These are phyloP conservation scores for Exophiala aquamarina DNA, from an alignment of 2,329 filamentous ascomycete species.

Conservation along the genomic window DNA sequence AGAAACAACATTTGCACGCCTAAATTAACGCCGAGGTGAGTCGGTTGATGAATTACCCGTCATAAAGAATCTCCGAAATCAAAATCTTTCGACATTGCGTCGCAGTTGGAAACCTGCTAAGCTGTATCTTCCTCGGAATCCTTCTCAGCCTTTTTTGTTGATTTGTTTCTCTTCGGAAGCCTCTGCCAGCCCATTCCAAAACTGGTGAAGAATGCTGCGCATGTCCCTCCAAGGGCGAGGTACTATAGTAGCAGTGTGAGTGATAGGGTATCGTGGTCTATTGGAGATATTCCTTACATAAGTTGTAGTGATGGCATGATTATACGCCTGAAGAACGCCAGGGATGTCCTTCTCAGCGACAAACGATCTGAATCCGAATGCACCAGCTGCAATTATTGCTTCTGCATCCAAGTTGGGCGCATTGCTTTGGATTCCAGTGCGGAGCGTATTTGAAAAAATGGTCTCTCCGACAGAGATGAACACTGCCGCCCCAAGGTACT, in stretches of 20 bases:
- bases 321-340: slow-evolving; percentile 14
- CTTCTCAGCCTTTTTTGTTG: too few species aligned
- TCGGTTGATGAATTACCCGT: too few species aligned
- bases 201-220: slow-evolving; percentile 7
- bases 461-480: slow-evolving; percentile 26
- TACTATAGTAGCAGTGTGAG: too few species aligned
- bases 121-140: too few species aligned
- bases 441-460: slow-evolving; percentile 24
- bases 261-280: too few species aligned
- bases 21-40: too few species aligned
- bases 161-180: too few species aligned
- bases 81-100: too few species aligned
- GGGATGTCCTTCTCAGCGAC: slow-evolving; percentile 6
- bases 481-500: slow-evolving; percentile 27
- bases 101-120: too few species aligned
- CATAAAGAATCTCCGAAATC: too few species aligned
- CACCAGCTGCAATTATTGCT: slow-evolving; percentile 20
- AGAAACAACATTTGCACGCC: too few species aligned
- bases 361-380: slow-evolving; percentile 18
- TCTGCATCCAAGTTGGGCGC: slow-evolving; percentile 16
- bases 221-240: slow-evolving; percentile 14
- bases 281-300: slow-evolving; percentile 7
- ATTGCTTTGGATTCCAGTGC: slow-evolving; percentile 5
- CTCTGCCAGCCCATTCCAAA: slow-evolving; percentile 14
- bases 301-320: slow-evolving; percentile 16